These are phyloP conservation scores for Cucurbita pepo DNA, from an alignment of 306 rosid species.

Conservation along the genomic window DNA sequence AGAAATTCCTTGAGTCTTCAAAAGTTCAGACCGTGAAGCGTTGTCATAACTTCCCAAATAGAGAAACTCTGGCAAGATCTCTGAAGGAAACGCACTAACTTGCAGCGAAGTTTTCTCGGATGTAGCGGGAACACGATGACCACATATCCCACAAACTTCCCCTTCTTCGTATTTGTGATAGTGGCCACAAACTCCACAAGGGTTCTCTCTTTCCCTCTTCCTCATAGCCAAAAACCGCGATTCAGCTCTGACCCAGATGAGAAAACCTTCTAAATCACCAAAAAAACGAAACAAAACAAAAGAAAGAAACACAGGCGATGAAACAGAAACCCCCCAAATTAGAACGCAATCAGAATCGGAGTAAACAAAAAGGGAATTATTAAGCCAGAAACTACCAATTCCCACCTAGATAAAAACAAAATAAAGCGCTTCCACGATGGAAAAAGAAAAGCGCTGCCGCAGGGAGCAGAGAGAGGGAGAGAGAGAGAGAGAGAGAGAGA, in stretches of 20 bases:
- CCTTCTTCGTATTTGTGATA: slow-evolving; percentile 97
- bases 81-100: slow-evolving; percentile 84
- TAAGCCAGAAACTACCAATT: neutral
- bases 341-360: neutral
- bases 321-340: neutral
- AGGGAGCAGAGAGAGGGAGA: neutral
- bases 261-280: neutral
- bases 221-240: slow-evolving; percentile 36
- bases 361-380: neutral
- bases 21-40: slow-evolving; percentile 94
- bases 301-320: neutral
- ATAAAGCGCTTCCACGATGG: neutral
- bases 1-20: slow-evolving; percentile 89
- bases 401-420: neutral
- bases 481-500: neutral
- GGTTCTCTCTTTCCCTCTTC: slow-evolving; percentile 97
- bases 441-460: neutral
- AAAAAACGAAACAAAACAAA: neutral
- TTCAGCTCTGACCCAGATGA: slow-evolving; percentile 27
- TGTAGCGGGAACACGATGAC: slow-evolving; percentile 66
- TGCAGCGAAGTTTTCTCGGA: slow-evolving; percentile 59
- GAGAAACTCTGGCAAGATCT: slow-evolving; percentile 79
- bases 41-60: slow-evolving; percentile 92
- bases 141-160: slow-evolving; percentile 91
- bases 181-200: slow-evolving; percentile 96